Conservation (phyloP, 768 basidiomycete genomes). For the Suillus americanus region DNA sequence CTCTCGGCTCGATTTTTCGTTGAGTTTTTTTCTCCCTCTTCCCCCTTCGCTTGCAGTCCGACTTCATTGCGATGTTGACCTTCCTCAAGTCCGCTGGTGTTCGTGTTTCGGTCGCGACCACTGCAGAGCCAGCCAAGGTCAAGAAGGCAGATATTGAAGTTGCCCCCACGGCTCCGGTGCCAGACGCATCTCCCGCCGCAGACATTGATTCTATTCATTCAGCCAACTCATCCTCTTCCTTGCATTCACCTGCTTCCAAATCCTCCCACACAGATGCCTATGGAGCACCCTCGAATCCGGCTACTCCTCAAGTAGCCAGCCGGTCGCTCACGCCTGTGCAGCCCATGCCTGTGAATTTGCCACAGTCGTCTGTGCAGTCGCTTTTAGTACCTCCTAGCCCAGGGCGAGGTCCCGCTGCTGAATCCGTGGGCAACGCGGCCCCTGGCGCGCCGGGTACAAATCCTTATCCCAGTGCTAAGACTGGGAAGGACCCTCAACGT, state of each 20-base stretch:
- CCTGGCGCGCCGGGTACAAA: constrained; percentile 8
- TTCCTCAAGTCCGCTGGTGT: constrained; percentile 22
- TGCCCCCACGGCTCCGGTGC: constrained; percentile 5
- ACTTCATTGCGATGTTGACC: constrained; percentile 19
- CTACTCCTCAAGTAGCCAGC: background rate
- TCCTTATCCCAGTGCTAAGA: constrained; percentile 4
- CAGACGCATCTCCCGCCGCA: background rate
- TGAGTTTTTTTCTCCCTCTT: background rate
- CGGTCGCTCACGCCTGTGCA: constrained; percentile 6
- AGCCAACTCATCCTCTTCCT: background rate
- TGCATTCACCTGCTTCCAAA: constrained; percentile 16
- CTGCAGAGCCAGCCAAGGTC: constrained; percentile 4
- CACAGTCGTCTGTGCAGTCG: constrained; percentile 19
- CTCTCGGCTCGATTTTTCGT: constrained; percentile 7
- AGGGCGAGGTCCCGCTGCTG: constrained; percentile 2
- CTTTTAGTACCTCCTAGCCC: constrained; percentile 10
- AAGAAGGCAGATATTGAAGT: background rate
- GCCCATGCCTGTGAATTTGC: constrained; percentile 8
- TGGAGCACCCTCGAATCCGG: constrained; percentile 9
- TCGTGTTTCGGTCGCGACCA: constrained; percentile 8
- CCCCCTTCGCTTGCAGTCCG: background rate
- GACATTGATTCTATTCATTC: background rate
- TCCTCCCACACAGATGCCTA: constrained; percentile 26
- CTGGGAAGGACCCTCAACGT: constrained; percentile 35
- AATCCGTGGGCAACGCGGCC: constrained; percentile 15